phyloP scores from a whole-genome alignment of 306 rosid species.

The Citrullus mucosospermus region DNA sequence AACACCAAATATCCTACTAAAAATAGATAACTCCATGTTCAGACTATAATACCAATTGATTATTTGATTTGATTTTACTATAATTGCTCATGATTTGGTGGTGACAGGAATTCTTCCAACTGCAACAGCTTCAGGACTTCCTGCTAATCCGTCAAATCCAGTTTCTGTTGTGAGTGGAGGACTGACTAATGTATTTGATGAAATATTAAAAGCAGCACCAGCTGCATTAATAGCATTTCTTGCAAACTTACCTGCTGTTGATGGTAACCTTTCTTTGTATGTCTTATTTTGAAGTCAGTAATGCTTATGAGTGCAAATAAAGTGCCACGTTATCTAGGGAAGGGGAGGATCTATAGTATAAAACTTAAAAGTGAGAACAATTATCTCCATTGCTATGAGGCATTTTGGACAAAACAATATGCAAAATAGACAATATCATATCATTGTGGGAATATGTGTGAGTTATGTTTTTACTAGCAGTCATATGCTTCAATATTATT shows the following conservation, averaged over 20 bases:
- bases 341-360: too few relatives aligned
- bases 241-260: conserved; percentile 78
- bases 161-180: conserved; percentile 33
- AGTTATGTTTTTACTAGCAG: too few relatives aligned
- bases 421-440: too few relatives aligned
- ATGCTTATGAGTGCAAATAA: too few relatives aligned
- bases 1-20: background rate
- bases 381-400: too few relatives aligned
- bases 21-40: background rate
- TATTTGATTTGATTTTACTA: background rate
- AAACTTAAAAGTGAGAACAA: too few relatives aligned
- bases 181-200: conserved; percentile 57
- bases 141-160: conserved; percentile 23
- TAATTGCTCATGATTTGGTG: conserved; percentile 4
- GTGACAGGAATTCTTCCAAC: conserved; percentile 19
- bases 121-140: conserved; percentile 18
- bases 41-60: background rate
- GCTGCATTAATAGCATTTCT: conserved; percentile 73
- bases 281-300: background rate
- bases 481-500: background rate
- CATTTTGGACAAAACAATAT: too few relatives aligned
- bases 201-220: conserved; percentile 76
- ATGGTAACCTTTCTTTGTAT: conserved; percentile 40
- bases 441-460: too few relatives aligned
- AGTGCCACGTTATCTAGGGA: too few relatives aligned